Percentiles rank a stretch among this genome's conserved stretches.
phyloP scores from a whole-genome alignment of 2,329 filamentous ascomycete species.

The Colletotrichum musicola region DNA sequence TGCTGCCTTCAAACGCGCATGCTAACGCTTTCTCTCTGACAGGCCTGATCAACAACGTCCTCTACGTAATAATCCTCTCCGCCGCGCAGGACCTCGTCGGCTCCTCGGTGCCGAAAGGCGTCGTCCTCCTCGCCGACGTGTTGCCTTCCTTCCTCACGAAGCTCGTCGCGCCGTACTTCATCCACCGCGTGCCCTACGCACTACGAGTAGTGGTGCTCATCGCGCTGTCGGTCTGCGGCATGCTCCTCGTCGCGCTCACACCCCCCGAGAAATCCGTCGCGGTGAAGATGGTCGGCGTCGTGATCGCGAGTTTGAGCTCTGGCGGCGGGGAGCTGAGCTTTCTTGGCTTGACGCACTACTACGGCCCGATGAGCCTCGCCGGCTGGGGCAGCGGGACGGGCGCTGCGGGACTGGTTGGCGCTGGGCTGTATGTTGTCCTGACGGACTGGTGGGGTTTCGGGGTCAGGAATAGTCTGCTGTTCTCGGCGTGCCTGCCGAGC shows the following conservation, averaged over 20 bases:
- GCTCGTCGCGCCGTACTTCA: conserved; percentile 91
- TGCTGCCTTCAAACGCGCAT: too few relatives aligned
- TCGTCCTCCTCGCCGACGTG: conserved; percentile 94
- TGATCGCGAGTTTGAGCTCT: conserved; percentile 85
- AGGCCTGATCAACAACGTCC: conserved; percentile 96
- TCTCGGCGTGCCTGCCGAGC: conserved; percentile 82
- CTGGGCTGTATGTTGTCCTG: conserved; percentile 86
- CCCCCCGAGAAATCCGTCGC: conserved; percentile 75
- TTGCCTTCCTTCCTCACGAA: conserved; percentile 91
- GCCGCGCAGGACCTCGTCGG: conserved; percentile 96
- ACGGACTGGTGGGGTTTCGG: conserved; percentile 84
- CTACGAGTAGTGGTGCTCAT: conserved; percentile 82
- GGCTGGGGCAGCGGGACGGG: conserved; percentile 95
- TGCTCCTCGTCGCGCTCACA: conserved; percentile 89
- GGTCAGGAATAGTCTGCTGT: conserved; percentile 80
- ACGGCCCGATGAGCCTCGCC: conserved; percentile 87
- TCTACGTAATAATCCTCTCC: conserved; percentile 97
- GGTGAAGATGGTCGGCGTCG: conserved; percentile 84
- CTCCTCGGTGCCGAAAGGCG: conserved; percentile 87
- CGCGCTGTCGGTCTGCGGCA: conserved; percentile 81
- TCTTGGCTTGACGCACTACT: conserved; percentile 91
- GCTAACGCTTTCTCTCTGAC: conserved; percentile 17
- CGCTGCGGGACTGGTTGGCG: conserved; percentile 87
- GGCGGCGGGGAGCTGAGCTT: conserved; percentile 94
- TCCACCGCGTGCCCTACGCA: conserved; percentile 86